Percentiles rank a stretch among this genome's conserved stretches.
Conservation (phyloP, 148 eudicot genomes). For the Beta vulgaris region DNA sequence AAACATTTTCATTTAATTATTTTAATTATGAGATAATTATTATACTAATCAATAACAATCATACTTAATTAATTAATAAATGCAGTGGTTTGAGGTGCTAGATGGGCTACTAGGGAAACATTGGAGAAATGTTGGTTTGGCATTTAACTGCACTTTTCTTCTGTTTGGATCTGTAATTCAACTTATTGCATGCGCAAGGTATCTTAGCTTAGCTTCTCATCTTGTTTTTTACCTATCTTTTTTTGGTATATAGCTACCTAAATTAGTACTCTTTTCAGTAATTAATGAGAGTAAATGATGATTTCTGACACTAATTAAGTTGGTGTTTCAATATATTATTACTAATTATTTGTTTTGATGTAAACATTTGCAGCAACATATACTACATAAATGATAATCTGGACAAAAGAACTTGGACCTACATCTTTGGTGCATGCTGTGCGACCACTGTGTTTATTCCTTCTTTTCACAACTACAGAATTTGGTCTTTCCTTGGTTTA, state of each 20-base stretch:
- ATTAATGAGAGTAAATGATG: background rate
- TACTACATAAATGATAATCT: conserved; percentile 86
- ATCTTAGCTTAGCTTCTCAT: conserved; percentile 1
- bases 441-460: conserved; percentile 92
- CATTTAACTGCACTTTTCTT: conserved; percentile 87
- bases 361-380: conserved; percentile 63
- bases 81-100: conserved; percentile 93
- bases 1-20: too few species aligned
- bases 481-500: conserved; percentile 83
- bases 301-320: background rate
- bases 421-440: conserved; percentile 94
- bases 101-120: conserved; percentile 90
- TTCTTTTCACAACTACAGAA: conserved; percentile 86
- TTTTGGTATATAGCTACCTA: background rate
- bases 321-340: background rate
- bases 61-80: background rate
- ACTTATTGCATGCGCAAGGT: conserved; percentile 98
- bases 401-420: conserved; percentile 97
- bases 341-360: background rate
- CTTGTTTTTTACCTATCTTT: background rate
- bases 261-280: background rate
- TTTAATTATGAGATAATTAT: too few species aligned
- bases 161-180: conserved; percentile 96
- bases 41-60: background rate
- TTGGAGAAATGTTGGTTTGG: conserved; percentile 98